Evolutionary conservation across 2,329 filamentous ascomycete genomes (phyloP).

Genomic region (Neospermospora avenae): DNA sequence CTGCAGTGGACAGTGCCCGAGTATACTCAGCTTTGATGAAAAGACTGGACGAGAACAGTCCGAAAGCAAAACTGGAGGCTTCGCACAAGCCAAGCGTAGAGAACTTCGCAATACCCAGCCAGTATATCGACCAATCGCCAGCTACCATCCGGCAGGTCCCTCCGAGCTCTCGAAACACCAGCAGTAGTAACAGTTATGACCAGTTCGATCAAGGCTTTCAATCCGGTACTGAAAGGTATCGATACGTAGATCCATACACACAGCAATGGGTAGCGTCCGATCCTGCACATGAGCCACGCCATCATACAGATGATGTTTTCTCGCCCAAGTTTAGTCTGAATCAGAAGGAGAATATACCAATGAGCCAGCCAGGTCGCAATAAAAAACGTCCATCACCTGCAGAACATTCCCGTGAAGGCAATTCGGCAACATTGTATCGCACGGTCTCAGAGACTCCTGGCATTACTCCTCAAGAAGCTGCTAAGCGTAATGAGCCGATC

Average conservation of each 20-base stretch:
- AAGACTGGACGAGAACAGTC: slow-evolving; percentile 43
- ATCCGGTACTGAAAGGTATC: slow-evolving; percentile 15
- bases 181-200: slow-evolving; percentile 13
- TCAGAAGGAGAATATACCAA: slow-evolving; percentile 19
- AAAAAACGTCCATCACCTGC: not conserved
- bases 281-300: slow-evolving; percentile 16
- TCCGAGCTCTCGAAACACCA: slow-evolving; percentile 10
- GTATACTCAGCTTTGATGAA: slow-evolving; percentile 65
- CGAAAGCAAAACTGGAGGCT: slow-evolving; percentile 24
- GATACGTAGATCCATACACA: slow-evolving; percentile 15
- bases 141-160: slow-evolving; percentile 30
- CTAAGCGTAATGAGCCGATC: slow-evolving; percentile 29
- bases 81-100: slow-evolving; percentile 23
- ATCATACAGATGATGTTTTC: slow-evolving; percentile 27
- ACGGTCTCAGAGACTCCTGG: slow-evolving; percentile 17
- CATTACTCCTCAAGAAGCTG: slow-evolving; percentile 31
- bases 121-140: slow-evolving; percentile 12
- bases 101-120: not conserved
- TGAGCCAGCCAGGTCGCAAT: not conserved
- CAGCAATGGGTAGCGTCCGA: slow-evolving; percentile 28
- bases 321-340: slow-evolving; percentile 14
- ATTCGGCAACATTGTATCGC: slow-evolving; percentile 22
- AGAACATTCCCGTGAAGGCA: slow-evolving; percentile 15
- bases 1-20: slow-evolving; percentile 50
- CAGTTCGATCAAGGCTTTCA: slow-evolving; percentile 13